phyloP scores from a whole-genome alignment of 371 early-diverging fungal species.

The Catenaria anguillulae region DNA sequence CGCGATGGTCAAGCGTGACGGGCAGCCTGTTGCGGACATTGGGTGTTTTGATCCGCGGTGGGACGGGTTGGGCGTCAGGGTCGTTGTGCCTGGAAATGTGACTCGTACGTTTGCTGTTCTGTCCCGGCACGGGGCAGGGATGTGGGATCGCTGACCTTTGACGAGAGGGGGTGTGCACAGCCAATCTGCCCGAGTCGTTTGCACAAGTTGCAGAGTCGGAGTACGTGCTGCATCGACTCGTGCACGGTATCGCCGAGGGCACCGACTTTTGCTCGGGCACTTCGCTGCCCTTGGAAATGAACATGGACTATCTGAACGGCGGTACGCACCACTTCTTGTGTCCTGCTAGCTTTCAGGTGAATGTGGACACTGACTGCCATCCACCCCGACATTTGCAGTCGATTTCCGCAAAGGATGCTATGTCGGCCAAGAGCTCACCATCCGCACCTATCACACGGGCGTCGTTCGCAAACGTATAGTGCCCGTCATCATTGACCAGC shows the following conservation, averaged over 20 bases:
- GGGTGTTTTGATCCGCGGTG: slow-evolving; percentile 41
- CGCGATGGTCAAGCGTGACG: slow-evolving; percentile 6
- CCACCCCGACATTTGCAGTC: slow-evolving; percentile 29
- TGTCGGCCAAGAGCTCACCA: slow-evolving; percentile 92
- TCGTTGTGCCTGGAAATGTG: slow-evolving; percentile 21
- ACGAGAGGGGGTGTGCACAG: no score
- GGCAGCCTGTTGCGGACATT: slow-evolving; percentile 22
- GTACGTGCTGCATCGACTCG: slow-evolving; percentile 60
- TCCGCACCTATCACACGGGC: slow-evolving; percentile 88
- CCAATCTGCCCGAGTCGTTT: slow-evolving; percentile 14
- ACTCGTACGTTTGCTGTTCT: no score
- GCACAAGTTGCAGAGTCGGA: slow-evolving; percentile 35
- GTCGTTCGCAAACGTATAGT: slow-evolving; percentile 83
- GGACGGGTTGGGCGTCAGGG: slow-evolving; percentile 41
- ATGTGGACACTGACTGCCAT: no score
- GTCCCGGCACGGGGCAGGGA: no score
- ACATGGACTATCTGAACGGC: slow-evolving; percentile 81
- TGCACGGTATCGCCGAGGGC: slow-evolving; percentile 82
- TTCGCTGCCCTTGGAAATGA: slow-evolving; percentile 70
- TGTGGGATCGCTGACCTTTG: no score
- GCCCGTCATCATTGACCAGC: slow-evolving; percentile 44
- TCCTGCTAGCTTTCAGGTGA: not conserved
- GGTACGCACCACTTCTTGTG: slow-evolving; percentile 25
- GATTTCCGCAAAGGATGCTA: slow-evolving; percentile 96
- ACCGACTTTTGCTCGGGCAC: slow-evolving; percentile 50